Conservation (phyloP, 1,139 yeast species). For the Yamadazyma aaseri region DNA sequence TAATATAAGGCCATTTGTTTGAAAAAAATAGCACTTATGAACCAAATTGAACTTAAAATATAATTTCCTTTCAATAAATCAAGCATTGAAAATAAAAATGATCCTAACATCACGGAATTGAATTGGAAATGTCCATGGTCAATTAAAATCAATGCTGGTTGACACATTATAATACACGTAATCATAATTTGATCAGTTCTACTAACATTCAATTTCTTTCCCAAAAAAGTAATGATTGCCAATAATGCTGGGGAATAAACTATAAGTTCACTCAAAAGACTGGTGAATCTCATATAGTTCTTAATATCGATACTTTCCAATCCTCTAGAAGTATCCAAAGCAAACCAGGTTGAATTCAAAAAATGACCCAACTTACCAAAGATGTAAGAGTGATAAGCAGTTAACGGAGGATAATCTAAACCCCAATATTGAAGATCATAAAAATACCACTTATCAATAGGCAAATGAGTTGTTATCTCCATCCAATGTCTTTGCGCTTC, state of each 20-base stretch:
- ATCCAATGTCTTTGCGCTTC: conserved; percentile 99
- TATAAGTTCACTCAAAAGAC: conserved; percentile 68
- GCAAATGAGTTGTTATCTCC: conserved; percentile 80
- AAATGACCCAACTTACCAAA: conserved; percentile 71
- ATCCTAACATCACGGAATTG: conserved; percentile 91
- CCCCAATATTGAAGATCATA: conserved; percentile 95
- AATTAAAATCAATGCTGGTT: conserved; percentile 77
- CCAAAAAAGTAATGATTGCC: conserved; percentile 65
- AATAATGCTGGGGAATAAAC: conserved; percentile 81
- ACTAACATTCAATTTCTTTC: conserved; percentile 50
- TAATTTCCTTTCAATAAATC: conserved; percentile 65
- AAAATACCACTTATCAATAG: conserved; percentile 79
- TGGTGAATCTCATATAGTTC: conserved; percentile 81
- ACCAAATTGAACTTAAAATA: conserved; percentile 73
- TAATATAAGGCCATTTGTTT: conserved; percentile 96
- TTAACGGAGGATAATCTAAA: conserved; percentile 93
- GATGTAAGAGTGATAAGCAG: conserved; percentile 88
- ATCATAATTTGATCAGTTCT: conserved; percentile 77
- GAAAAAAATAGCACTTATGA: conserved; percentile 74
- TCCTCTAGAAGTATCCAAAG: conserved; percentile 70
- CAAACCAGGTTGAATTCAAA: conserved; percentile 74
- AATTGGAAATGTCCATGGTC: conserved; percentile 98
- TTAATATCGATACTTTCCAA: conserved; percentile 64
- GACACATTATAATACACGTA: conserved; percentile 72
- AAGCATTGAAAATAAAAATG: conserved; percentile 65